These are phyloP conservation scores for Diaporthe humulicola DNA, from an alignment of 2,329 filamentous ascomycete species.

Conservation along the genomic window DNA sequence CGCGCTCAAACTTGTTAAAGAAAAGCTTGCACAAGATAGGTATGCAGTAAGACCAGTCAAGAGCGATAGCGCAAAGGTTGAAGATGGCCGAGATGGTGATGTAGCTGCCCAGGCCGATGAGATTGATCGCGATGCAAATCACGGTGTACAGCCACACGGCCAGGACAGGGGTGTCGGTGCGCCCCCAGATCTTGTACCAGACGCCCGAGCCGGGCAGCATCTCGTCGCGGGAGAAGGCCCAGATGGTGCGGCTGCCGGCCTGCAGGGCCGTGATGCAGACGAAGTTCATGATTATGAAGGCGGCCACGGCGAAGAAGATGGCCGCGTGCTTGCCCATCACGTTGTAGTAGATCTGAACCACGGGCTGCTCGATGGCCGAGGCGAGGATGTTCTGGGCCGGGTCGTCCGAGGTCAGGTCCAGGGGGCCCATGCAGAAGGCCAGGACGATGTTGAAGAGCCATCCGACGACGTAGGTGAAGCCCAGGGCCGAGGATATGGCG, in stretches of 20 bases:
- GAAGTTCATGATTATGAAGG: conserved; percentile 70
- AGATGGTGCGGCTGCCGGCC: conserved; percentile 65
- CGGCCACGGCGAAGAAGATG: conserved; percentile 68
- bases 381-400: conserved; percentile 56
- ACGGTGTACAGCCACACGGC: conserved; percentile 69
- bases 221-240: conserved; percentile 67
- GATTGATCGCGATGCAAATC: conserved; percentile 69
- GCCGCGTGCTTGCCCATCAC: conserved; percentile 65
- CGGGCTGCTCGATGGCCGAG: conserved; percentile 62
- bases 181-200: conserved; percentile 63
- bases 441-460: conserved; percentile 71
- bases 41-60: conserved; percentile 69
- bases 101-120: conserved; percentile 69
- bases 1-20: conserved; percentile 62
- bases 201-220: conserved; percentile 60
- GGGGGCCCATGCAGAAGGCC: conserved; percentile 65
- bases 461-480: conserved; percentile 67
- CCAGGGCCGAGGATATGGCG: conserved; percentile 68
- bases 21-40: conserved; percentile 67
- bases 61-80: conserved; percentile 66
- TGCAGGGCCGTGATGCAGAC: conserved; percentile 70
- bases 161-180: conserved; percentile 64
- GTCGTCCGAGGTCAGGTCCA: conserved; percentile 47
- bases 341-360: conserved; percentile 71
- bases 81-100: conserved; percentile 66